These are phyloP conservation scores for Fragilaria radians DNA, from an alignment of 108 stramenopile species.

Conservation along the genomic window DNA sequence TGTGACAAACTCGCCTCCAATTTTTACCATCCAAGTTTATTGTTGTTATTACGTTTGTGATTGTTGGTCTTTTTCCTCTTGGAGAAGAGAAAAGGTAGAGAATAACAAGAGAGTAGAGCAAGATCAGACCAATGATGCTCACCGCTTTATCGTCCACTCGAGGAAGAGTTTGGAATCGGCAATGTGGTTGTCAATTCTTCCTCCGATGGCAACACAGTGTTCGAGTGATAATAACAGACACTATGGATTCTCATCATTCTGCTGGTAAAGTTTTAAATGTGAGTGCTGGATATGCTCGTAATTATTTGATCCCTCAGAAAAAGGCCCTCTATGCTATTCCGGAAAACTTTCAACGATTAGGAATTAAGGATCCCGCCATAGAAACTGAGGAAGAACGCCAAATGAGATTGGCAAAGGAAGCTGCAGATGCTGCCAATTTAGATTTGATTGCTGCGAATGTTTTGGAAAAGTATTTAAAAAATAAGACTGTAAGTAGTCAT, in stretches of 20 bases:
- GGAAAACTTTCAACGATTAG: conserved; percentile 69
- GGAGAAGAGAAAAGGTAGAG: too few species aligned
- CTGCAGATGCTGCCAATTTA: conserved; percentile 20
- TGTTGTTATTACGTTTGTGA: too few species aligned
- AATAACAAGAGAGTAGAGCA: too few species aligned
- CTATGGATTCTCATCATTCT: conserved; percentile 70
- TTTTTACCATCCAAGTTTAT: too few species aligned
- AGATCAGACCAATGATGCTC: too few species aligned
- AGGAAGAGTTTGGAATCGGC: too few species aligned
- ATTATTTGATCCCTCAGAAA: conserved; percentile 70
- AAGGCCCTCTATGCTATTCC: conserved; percentile 77
- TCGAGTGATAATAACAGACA: conserved; percentile 68
- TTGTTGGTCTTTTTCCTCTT: too few species aligned
- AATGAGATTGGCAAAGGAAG: conserved; percentile 29
- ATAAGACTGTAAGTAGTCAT: conserved; percentile 55
- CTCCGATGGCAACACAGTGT: conserved; percentile 51
- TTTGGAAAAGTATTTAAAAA: conserved; percentile 62
- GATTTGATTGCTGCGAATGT: conserved; percentile 69
- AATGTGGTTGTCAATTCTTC: too few species aligned
- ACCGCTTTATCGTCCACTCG: too few species aligned
- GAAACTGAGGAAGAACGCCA: conserved; percentile 56
- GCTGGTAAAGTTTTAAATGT: conserved; percentile 70
- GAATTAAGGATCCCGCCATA: conserved; percentile 60
- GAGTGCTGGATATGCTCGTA: conserved; percentile 84
- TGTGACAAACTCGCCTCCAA: too few species aligned